These are phyloP conservation scores for Saussurea involucrata DNA, from an alignment of 129 eudicot genomes.

Conservation along the genomic window DNA sequence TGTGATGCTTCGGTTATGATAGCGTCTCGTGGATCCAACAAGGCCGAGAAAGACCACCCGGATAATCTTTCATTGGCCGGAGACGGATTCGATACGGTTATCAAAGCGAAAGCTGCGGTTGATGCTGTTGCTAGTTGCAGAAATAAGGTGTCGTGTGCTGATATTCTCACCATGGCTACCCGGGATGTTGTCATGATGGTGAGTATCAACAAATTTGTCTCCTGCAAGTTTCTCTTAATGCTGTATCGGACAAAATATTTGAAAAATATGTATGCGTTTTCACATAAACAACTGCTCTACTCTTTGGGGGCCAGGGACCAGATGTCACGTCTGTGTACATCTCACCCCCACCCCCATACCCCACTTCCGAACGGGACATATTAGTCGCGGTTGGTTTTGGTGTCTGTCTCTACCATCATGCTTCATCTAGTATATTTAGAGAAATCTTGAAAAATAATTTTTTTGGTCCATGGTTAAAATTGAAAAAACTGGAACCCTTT, in stretches of 20 bases:
- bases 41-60: constrained; percentile 72
- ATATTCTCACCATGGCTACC: constrained; percentile 88
- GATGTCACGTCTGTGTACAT: no score
- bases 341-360: no score
- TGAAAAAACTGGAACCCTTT: background rate
- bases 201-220: background rate
- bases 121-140: constrained; percentile 58
- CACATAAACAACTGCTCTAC: background rate
- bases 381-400: background rate
- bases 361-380: no score
- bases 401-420: no score
- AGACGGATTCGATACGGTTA: constrained; percentile 78
- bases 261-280: background rate
- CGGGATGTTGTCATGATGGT: constrained; percentile 72
- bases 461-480: background rate
- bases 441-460: background rate
- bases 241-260: background rate
- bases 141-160: constrained; percentile 86
- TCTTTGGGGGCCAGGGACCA: no score
- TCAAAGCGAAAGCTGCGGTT: constrained; percentile 78
- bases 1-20: constrained; percentile 86
- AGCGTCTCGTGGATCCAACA: constrained; percentile 45
- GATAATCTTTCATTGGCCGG: constrained; percentile 79
- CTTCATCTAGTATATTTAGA: no score
- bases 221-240: background rate